Evolutionary conservation across 371 early-diverging fungal species (phyloP).

Genomic region (Lichtheimia corymbifera): DNA sequence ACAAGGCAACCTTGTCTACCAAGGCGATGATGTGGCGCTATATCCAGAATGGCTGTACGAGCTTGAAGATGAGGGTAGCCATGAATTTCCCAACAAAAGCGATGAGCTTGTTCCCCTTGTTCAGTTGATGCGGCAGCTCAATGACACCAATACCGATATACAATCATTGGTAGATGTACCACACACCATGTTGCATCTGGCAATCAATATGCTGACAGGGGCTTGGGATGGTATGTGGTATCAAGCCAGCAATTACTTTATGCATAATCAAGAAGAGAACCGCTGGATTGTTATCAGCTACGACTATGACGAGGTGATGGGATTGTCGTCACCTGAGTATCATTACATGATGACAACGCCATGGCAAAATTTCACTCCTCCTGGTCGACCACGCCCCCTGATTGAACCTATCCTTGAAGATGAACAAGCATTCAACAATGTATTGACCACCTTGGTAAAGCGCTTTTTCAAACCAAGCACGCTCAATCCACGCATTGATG

Average conservation of each 20-base stretch:
- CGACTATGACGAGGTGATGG: slow-evolving; percentile 60
- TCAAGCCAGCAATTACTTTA: slow-evolving; percentile 49
- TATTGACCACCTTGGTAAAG: slow-evolving; percentile 45
- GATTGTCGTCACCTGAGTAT: slow-evolving; percentile 17
- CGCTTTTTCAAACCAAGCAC: slow-evolving; percentile 51
- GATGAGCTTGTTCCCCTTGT: slow-evolving; percentile 25
- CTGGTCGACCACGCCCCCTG: slow-evolving; percentile 32
- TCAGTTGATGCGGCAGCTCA: slow-evolving; percentile 26
- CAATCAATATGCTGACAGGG: slow-evolving; percentile 49
- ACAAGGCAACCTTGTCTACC: slow-evolving; percentile 38
- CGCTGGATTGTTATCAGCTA: slow-evolving; percentile 52
- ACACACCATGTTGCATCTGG: slow-evolving; percentile 44
- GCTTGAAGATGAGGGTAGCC: slow-evolving; percentile 28
- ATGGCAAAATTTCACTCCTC: slow-evolving; percentile 35
- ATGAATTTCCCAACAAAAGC: slow-evolving; percentile 10
- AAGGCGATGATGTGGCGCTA: slow-evolving; percentile 27
- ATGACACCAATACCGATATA: slow-evolving; percentile 26
- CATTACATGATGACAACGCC: slow-evolving; percentile 28
- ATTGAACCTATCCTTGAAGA: slow-evolving; percentile 40
- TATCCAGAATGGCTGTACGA: slow-evolving; percentile 42
- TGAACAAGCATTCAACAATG: slow-evolving; percentile 37
- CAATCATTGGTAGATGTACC: slow-evolving; percentile 30
- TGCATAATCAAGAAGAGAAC: slow-evolving; percentile 31
- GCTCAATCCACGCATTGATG: slow-evolving; percentile 47
- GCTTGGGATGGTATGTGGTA: slow-evolving; percentile 54